These are phyloP conservation scores for Colletotrichum sp. DNA, from an alignment of 2,329 filamentous ascomycete species.

Conservation along the genomic window DNA sequence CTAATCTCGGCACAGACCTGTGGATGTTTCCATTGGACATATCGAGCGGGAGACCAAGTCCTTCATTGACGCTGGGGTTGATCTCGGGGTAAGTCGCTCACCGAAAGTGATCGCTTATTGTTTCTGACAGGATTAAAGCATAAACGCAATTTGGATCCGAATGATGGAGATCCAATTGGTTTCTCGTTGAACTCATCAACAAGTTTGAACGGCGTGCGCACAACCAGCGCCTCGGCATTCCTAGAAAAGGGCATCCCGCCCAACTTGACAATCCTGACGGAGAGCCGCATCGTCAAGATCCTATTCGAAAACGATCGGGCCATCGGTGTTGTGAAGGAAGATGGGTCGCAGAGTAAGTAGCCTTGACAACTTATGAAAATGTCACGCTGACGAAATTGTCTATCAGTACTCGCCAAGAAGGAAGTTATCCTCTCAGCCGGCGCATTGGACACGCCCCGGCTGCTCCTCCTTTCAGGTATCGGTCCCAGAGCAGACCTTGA, in stretches of 20 bases:
- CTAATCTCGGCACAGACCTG: not conserved
- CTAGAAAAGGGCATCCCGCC: conserved; percentile 30
- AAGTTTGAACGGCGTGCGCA: not conserved
- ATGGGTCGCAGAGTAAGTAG: not conserved
- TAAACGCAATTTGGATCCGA: not conserved
- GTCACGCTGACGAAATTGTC: accelerated
- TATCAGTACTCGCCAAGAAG: conserved; percentile 49
- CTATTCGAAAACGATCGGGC: conserved; percentile 73
- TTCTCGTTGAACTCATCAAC: conserved; percentile 4
- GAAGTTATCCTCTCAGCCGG: conserved; percentile 73
- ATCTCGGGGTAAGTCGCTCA: not conserved
- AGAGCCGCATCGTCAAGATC: conserved; percentile 85
- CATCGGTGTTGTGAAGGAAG: conserved; percentile 50
- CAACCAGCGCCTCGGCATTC: conserved; percentile 8
- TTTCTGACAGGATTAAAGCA: not conserved
- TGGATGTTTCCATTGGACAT: conserved; percentile 4
- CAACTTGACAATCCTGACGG: conserved; percentile 85
- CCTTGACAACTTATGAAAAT: accelerated
- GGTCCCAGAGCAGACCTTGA: not conserved
- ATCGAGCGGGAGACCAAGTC: conserved; percentile 3
- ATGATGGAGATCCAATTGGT: not conserved
- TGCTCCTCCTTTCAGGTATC: conserved; percentile 31
- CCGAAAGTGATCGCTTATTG: accelerated
- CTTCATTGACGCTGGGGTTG: conserved; percentile 5
- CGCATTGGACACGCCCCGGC: conserved; percentile 65